Evolutionary conservation across 202 grass and related monocot species (phyloP).

Genomic region (Alloteropsis angusta): DNA sequence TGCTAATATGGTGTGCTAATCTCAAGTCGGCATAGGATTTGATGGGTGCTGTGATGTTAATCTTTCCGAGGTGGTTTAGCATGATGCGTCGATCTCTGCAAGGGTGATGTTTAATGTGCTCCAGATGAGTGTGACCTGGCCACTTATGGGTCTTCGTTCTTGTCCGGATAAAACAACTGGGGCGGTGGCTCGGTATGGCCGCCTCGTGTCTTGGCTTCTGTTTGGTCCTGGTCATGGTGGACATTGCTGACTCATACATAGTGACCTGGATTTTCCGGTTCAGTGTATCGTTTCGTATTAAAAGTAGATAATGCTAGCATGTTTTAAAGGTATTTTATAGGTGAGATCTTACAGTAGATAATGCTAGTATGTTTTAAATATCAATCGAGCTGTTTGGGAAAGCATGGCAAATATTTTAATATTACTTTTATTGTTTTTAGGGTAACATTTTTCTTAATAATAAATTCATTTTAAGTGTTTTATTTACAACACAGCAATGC

Average conservation of each 20-base stretch:
- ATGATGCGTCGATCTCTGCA: slow-evolving; percentile 31
- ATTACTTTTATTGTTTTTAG: not conserved
- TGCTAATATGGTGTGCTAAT: not conserved
- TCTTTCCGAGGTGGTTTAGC: slow-evolving; percentile 19
- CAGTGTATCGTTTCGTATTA: not conserved
- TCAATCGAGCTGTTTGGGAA: not conserved
- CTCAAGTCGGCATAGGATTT: slow-evolving; percentile 9
- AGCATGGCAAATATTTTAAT: not conserved
- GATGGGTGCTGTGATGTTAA: slow-evolving; percentile 6
- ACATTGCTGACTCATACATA: slow-evolving; percentile 25
- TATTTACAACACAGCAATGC: not conserved
- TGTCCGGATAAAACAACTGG: slow-evolving; percentile 41
- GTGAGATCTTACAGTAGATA: not conserved
- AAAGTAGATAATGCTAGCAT: not conserved
- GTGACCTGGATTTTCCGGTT: not conserved
- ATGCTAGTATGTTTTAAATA: not conserved
- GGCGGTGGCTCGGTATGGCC: slow-evolving; percentile 38
- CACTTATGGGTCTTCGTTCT: slow-evolving; percentile 22
- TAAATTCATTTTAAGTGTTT: not conserved
- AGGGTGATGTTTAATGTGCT: slow-evolving; percentile 25
- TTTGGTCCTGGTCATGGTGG: slow-evolving; percentile 2
- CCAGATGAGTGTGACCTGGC: slow-evolving; percentile 4
- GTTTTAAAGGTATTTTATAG: not conserved
- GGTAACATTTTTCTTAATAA: not conserved
- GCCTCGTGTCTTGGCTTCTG: slow-evolving; percentile 23